Conservation (phyloP, 768 basidiomycete species). For the Suillus ampliporus region DNA sequence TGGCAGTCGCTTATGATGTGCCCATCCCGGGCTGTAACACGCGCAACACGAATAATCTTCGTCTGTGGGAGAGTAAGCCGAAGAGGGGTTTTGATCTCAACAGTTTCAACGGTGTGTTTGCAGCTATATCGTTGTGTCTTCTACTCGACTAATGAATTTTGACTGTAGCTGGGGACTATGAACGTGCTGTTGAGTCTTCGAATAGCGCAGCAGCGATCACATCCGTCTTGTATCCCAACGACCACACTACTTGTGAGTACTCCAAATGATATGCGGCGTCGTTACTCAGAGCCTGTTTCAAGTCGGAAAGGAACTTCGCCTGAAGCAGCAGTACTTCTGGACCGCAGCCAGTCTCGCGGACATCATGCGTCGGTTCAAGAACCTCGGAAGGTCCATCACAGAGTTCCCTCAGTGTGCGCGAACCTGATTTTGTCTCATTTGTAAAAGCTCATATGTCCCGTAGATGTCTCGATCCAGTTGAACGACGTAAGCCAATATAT, state of each 20-base stretch:
- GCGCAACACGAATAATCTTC: conserved; percentile 87
- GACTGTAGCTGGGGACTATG: conserved; percentile 85
- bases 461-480: conserved; percentile 92
- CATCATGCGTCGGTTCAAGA: conserved; percentile 92
- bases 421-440: neutral
- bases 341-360: conserved; percentile 87
- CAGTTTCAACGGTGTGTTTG: conserved; percentile 83
- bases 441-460: conserved; percentile 10
- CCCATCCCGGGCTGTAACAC: conserved; percentile 89
- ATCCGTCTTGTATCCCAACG: conserved; percentile 94
- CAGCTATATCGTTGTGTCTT: too few relatives aligned
- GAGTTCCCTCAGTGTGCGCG: conserved; percentile 82
- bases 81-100: conserved; percentile 93
- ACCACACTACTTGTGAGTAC: conserved; percentile 70
- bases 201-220: conserved; percentile 95
- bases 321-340: conserved; percentile 99
- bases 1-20: conserved; percentile 93
- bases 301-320: conserved; percentile 87
- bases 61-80: conserved; percentile 84
- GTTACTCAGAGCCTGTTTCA: conserved; percentile 5
- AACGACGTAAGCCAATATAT: conserved; percentile 68
- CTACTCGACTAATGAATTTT: neutral
- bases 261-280: neutral
- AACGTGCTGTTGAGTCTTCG: conserved; percentile 83
- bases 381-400: conserved; percentile 77